A percentile compares a stretch with the other conserved stretches of the same genome.
Conservation (phyloP, 2,329 filamentous ascomycete species). For the Fusarium pininemorale region DNA sequence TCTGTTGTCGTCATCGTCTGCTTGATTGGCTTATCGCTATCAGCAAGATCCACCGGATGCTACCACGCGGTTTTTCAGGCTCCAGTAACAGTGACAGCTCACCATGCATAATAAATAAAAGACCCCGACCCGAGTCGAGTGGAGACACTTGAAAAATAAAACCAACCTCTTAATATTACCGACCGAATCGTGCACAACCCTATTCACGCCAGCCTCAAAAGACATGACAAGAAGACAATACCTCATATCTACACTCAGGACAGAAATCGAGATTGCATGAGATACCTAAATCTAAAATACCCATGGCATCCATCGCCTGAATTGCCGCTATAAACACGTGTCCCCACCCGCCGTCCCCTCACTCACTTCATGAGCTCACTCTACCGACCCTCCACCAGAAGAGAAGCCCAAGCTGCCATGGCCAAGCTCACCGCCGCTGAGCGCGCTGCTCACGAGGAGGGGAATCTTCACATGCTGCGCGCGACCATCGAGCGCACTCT, state of each 20-base stretch:
- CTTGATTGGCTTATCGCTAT: not conserved
- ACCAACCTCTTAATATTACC: not conserved
- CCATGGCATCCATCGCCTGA: not conserved
- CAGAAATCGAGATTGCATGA: not conserved
- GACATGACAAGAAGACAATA: not conserved
- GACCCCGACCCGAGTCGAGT: not conserved
- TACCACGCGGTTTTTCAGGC: not conserved
- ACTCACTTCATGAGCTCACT: slow-evolving; percentile 23
- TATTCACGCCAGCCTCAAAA: not conserved
- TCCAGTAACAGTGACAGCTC: not conserved
- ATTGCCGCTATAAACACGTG: not conserved
- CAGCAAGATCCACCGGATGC: not conserved
- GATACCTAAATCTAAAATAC: not conserved
- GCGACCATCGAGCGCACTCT: slow-evolving; percentile 11
- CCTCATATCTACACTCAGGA: not conserved
- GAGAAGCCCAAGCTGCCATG: slow-evolving; percentile 14
- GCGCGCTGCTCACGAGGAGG: slow-evolving; percentile 17
- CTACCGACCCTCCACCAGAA: slow-evolving; percentile 19
- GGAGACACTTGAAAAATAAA: not conserved
- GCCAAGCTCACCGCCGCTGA: slow-evolving; percentile 22
- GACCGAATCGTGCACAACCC: not conserved
- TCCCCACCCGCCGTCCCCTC: not conserved
- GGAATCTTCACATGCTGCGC: slow-evolving; percentile 17
- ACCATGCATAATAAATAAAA: not conserved
- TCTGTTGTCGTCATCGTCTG: not conserved